phyloP scores from a whole-genome alignment of 2,329 filamentous ascomycete species.

The Venturia oleaginea region DNA sequence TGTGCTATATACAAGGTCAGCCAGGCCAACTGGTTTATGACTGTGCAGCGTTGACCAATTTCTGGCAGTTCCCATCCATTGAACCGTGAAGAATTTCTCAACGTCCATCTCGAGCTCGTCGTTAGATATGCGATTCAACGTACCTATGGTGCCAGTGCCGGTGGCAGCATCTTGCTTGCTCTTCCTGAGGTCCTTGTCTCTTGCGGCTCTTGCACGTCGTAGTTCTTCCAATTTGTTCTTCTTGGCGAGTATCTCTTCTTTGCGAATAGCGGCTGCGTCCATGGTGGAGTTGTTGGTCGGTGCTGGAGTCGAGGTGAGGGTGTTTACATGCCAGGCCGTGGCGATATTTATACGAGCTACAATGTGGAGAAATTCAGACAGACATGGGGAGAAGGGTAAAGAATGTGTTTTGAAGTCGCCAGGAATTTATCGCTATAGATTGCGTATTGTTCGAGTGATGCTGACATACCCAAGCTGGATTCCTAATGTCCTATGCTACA shows the following conservation, averaged over 20 bases:
- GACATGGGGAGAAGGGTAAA: neutral
- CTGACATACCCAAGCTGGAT: neutral
- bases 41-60: neutral
- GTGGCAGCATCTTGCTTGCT: slow-evolving; percentile 53
- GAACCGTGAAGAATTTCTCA: neutral
- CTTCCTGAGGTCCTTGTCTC: slow-evolving; percentile 64
- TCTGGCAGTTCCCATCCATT: neutral
- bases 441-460: neutral
- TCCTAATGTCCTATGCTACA: neutral
- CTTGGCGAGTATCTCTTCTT: slow-evolving; percentile 94
- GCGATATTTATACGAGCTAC: neutral
- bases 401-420: neutral
- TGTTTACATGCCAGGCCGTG: neutral
- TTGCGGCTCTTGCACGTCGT: slow-evolving; percentile 80
- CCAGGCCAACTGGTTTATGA: neutral
- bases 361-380: neutral
- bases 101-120: neutral
- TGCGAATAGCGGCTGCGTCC: slow-evolving; percentile 58
- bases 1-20: slow-evolving; percentile 48
- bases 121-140: neutral
- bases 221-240: slow-evolving; percentile 95
- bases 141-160: slow-evolving; percentile 8
- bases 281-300: slow-evolving; percentile 9
- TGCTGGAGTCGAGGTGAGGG: neutral
- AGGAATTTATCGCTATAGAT: neutral